Conservation (phyloP, 1,139 yeast species). For the Sugiyamaella xylanicola region DNA sequence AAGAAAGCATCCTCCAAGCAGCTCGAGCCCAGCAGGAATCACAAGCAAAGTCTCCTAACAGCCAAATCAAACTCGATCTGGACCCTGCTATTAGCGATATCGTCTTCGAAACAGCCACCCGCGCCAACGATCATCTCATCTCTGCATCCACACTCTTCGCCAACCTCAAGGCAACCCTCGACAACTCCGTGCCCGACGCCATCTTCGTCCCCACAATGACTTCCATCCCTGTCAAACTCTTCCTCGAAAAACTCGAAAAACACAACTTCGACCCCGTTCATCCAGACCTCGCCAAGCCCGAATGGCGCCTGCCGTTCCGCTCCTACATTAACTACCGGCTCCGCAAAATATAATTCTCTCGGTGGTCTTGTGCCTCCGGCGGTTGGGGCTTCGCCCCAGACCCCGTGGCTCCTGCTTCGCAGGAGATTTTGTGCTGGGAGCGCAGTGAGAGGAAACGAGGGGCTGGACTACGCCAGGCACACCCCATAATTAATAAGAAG, state of each 20-base stretch:
- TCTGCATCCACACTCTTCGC: conserved; percentile 61
- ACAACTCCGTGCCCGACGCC: conserved; percentile 58
- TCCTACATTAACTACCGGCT: conserved; percentile 57
- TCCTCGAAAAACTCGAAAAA: conserved; percentile 60
- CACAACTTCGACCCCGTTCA: conserved; percentile 64
- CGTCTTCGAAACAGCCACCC: conserved; percentile 68
- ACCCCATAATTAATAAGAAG: no score
- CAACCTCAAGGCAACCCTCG: conserved; percentile 43
- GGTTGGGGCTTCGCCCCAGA: conserved; percentile 5
- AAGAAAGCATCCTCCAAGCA: conserved; percentile 53
- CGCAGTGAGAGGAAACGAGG: neutral
- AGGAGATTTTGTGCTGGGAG: neutral
- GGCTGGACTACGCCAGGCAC: neutral
- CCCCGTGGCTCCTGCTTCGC: neutral
- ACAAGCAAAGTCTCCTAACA: neutral
- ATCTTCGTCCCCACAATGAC: conserved; percentile 66
- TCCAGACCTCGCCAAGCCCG: conserved; percentile 54
- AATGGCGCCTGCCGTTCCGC: conserved; percentile 75
- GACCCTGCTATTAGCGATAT: conserved; percentile 54
- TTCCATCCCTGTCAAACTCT: conserved; percentile 65
- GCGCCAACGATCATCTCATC: conserved; percentile 78
- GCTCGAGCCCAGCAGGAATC: conserved; percentile 4
- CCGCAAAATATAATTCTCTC: conserved; percentile 3
- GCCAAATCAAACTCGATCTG: neutral
- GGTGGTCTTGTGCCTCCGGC: conserved; percentile 2